Percentiles rank a stretch among this genome's conserved stretches.
These are phyloP conservation scores for Letharia columbiana DNA, from an alignment of 495 filamentous ascomycete species.

Conservation along the genomic window DNA sequence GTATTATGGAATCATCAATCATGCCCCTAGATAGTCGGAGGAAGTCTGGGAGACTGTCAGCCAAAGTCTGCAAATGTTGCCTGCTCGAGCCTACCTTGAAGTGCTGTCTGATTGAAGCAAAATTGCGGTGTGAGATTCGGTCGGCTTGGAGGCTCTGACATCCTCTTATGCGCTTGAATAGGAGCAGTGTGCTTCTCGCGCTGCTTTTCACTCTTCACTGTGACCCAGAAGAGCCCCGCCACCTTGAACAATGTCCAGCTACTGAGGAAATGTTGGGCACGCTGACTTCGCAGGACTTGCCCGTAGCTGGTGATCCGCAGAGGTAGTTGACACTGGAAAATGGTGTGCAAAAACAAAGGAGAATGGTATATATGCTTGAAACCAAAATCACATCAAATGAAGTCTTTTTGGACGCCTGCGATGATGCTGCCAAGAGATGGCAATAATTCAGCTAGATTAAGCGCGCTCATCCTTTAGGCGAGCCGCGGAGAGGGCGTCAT, in stretches of 20 bases:
- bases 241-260: constrained; percentile 5
- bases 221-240: constrained; percentile 18
- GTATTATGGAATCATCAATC: constrained; percentile 87
- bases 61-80: not conserved
- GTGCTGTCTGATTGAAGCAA: constrained; percentile 78
- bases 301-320: not conserved
- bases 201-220: constrained; percentile 1
- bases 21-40: constrained; percentile 76
- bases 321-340: not conserved
- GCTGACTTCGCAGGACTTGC: too few species aligned
- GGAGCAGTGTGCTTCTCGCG: not conserved
- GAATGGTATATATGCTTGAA: not conserved
- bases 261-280: not conserved
- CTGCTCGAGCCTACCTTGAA: constrained; percentile 57
- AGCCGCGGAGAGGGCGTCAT: too few species aligned
- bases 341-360: not conserved
- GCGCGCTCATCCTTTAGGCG: not conserved
- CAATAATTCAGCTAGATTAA: not conserved
- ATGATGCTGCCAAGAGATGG: too few species aligned
- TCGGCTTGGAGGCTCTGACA: constrained; percentile 52
- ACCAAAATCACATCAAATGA: not conserved
- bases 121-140: constrained; percentile 77
- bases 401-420: not conserved
- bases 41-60: constrained; percentile 56
- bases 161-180: constrained; percentile 27